A percentile compares a stretch with the other conserved stretches of the same genome.
Conservation (phyloP, 1,139 yeast species). For the Hanseniaspora gamundiae region DNA sequence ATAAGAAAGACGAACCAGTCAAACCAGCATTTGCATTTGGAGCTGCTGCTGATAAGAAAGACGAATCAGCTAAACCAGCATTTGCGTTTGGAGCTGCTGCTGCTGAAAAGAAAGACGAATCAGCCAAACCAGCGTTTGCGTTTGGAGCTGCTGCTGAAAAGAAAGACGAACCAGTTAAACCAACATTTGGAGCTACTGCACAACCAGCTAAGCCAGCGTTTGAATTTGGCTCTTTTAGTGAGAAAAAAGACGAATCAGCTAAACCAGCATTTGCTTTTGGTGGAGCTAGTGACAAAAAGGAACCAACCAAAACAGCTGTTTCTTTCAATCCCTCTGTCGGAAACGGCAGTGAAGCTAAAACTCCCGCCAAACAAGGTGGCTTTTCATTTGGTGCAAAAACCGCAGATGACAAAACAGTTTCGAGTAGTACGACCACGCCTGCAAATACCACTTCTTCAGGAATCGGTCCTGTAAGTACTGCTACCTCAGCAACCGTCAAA, state of each 20-base stretch:
- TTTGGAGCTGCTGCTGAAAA: constrained; percentile 11
- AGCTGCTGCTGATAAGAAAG: constrained; percentile 10
- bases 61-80: constrained; percentile 8
- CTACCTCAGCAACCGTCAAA: constrained; percentile 10
- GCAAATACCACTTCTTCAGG: constrained; percentile 19
- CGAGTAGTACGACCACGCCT: constrained; percentile 9
- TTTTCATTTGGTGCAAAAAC: constrained; percentile 4
- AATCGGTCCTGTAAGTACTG: constrained; percentile 15
- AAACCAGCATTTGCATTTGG: constrained; percentile 19
- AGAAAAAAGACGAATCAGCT: constrained; percentile 14
- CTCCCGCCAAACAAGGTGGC: constrained; percentile 2
- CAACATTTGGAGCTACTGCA: constrained; percentile 15
- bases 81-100: constrained; percentile 10
- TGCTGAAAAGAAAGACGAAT: constrained; percentile 11
- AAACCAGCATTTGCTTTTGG: not conserved
- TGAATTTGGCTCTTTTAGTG: constrained; percentile 14
- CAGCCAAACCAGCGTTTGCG: constrained; percentile 6
- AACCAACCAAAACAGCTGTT: constrained; percentile 13
- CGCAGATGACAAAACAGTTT: constrained; percentile 13
- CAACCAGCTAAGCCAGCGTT: constrained; percentile 17
- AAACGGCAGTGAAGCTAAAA: constrained; percentile 5
- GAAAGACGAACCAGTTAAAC: constrained; percentile 11
- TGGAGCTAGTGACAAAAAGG: not conserved
- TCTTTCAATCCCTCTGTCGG: constrained; percentile 15
- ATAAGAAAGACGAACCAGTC: constrained; percentile 16